Evolutionary conservation across 2,329 filamentous ascomycete genomes (phyloP).

Genomic region (Conoideocrella luteorostrata): DNA sequence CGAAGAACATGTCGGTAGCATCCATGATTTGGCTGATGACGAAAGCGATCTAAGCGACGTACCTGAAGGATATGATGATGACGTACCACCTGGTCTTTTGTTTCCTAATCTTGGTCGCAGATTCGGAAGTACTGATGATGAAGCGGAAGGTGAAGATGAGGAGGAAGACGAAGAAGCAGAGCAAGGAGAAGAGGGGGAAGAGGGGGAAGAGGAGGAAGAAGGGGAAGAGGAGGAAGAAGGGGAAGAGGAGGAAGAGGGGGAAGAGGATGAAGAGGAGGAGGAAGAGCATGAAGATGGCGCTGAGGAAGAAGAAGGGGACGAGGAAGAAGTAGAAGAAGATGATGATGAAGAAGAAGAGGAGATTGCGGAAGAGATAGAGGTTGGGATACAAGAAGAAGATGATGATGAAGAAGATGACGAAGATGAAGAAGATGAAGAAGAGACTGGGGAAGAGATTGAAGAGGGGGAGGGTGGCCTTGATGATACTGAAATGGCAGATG

Average conservation of each 20-base stretch:
- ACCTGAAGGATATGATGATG: conserved; percentile 50
- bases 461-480: conserved; percentile 11
- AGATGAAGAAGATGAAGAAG: conserved; percentile 7
- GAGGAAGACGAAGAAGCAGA: conserved; percentile 20
- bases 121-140: conserved; percentile 27
- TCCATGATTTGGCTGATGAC: conserved; percentile 60
- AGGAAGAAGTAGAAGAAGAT: conserved; percentile 10
- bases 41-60: conserved; percentile 65
- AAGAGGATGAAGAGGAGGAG: conserved; percentile 8
- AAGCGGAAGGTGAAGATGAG: conserved; percentile 26
- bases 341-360: conserved; percentile 12
- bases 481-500: conserved; percentile 4
- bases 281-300: conserved; percentile 9
- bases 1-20: conserved; percentile 39
- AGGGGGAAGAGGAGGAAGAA: conserved; percentile 15
- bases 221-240: conserved; percentile 12
- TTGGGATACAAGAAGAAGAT: conserved; percentile 6
- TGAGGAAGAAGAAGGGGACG: conserved; percentile 12
- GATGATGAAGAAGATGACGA: conserved; percentile 12
- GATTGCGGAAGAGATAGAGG: conserved; percentile 13
- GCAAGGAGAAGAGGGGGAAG: conserved; percentile 16
- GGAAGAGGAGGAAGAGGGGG: conserved; percentile 9
- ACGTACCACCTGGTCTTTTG: conserved; percentile 46
- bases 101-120: conserved; percentile 40
- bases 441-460: conserved; percentile 8